Conservation (phyloP, 129 eudicot genomes). For the Logfia minima region DNA sequence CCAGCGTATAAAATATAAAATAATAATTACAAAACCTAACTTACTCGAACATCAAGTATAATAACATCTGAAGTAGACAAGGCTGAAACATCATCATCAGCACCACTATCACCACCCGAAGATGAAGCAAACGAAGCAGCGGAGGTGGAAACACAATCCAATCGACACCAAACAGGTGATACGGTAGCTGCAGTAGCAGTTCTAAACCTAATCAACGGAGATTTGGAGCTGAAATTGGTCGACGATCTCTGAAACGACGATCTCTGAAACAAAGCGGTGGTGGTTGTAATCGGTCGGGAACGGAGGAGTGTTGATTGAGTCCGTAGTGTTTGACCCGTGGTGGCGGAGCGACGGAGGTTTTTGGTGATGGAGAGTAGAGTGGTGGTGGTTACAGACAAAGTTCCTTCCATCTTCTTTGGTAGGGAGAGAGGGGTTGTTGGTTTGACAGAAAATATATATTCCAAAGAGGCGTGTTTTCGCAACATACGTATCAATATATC, state of each 20-base stretch:
- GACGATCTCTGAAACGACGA: constrained; percentile 25
- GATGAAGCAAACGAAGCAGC: constrained; percentile 3
- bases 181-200: constrained; percentile 21
- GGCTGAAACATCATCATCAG: constrained; percentile 38
- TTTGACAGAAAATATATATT: not conserved
- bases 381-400: constrained; percentile 21
- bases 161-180: constrained; percentile 29
- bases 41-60: constrained; percentile 78
- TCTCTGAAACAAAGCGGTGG: constrained; percentile 5
- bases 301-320: constrained; percentile 29
- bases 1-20: not conserved
- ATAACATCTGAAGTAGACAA: constrained; percentile 62
- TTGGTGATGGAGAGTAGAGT: constrained; percentile 28
- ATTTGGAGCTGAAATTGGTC: constrained; percentile 7
- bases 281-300: constrained; percentile 27
- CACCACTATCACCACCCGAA: constrained; percentile 25
- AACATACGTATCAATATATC: not conserved
- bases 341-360: constrained; percentile 34
- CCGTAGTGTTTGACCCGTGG: constrained; percentile 15
- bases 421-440: not conserved
- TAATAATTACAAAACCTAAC: not conserved
- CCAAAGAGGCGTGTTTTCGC: constrained; percentile 2
- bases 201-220: not conserved
- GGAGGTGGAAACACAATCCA: constrained; percentile 42
- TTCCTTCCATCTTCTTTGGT: constrained; percentile 13